phyloP scores from a whole-genome alignment of 331 rosid genomes.

The Rhamnella rubrinervis region DNA sequence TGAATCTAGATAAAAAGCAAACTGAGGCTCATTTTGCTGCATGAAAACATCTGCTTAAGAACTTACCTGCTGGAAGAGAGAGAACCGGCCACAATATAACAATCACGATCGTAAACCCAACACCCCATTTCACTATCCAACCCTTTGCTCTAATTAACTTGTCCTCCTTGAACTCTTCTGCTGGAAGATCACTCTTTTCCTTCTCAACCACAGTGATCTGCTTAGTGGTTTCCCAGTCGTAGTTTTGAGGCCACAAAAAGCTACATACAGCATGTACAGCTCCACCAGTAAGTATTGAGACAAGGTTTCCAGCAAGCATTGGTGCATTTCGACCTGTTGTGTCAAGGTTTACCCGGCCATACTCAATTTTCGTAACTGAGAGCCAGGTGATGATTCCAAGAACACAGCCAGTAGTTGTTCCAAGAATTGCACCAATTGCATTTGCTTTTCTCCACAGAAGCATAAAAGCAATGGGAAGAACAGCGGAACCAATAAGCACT shows the following conservation, averaged over 20 bases:
- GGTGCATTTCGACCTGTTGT: slow-evolving; percentile 91
- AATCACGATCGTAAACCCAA: slow-evolving; percentile 70
- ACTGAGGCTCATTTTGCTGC: too few relatives aligned
- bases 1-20: too few relatives aligned
- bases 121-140: slow-evolving; percentile 88
- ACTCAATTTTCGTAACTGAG: slow-evolving; percentile 57
- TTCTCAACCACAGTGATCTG: slow-evolving; percentile 77
- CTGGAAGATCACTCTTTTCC: slow-evolving; percentile 61
- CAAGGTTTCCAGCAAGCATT: slow-evolving; percentile 92
- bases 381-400: slow-evolving; percentile 83
- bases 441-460: slow-evolving; percentile 86
- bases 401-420: slow-evolving; percentile 67
- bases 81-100: slow-evolving; percentile 81
- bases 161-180: slow-evolving; percentile 73
- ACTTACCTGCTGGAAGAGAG: slow-evolving; percentile 78
- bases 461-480: slow-evolving; percentile 87
- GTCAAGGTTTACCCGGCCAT: slow-evolving; percentile 65
- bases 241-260: slow-evolving; percentile 74
- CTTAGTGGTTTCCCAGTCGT: slow-evolving; percentile 82
- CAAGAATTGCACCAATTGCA: slow-evolving; percentile 79
- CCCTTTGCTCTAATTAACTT: slow-evolving; percentile 61
- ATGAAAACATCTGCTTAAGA: not conserved
- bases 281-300: slow-evolving; percentile 74
- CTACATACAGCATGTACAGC: slow-evolving; percentile 62
- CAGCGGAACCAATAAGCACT: slow-evolving; percentile 87